Conservation (phyloP, 2,329 filamentous ascomycete genomes). For the Colletotrichum liaoningense region DNA sequence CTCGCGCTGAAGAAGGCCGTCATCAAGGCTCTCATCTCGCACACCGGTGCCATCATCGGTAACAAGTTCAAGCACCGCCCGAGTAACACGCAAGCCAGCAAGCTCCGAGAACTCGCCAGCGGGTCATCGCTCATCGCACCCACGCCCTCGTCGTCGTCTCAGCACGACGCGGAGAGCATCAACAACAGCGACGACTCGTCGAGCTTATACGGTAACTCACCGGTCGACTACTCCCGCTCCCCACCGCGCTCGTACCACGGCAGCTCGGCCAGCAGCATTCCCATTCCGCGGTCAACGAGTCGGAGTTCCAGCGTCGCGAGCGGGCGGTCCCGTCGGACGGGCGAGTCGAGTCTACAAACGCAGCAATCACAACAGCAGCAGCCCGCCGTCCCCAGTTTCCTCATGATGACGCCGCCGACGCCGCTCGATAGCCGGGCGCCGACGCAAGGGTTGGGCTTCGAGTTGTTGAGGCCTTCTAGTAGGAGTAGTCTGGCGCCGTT, state of each 20-base stretch:
- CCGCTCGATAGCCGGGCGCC: constrained; percentile 42
- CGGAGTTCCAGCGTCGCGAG: constrained; percentile 66
- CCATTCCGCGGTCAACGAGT: constrained; percentile 57
- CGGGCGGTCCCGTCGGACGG: constrained; percentile 54
- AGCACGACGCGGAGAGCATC: constrained; percentile 54
- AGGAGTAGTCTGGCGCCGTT: constrained; percentile 39
- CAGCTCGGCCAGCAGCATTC: constrained; percentile 60
- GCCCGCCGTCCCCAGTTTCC: constrained; percentile 50
- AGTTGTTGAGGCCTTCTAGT: constrained; percentile 38
- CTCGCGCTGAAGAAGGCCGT: constrained; percentile 94
- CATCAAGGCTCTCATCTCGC: constrained; percentile 91
- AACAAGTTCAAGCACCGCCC: constrained; percentile 97
- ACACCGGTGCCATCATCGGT: constrained; percentile 94
- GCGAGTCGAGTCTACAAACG: constrained; percentile 41
- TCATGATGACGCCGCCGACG: constrained; percentile 61
- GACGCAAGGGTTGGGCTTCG: constrained; percentile 36
- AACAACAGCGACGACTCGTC: constrained; percentile 69
- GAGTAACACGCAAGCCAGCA: constrained; percentile 80
- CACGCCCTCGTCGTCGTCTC: constrained; percentile 50
- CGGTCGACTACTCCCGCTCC: constrained; percentile 69
- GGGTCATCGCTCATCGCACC: constrained; percentile 73
- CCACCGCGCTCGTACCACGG: constrained; percentile 65
- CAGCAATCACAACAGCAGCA: constrained; percentile 4
- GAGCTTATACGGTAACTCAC: constrained; percentile 63
- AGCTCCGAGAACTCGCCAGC: constrained; percentile 85